Evolutionary conservation across 768 basidiomycete genomes (phyloP), one percentile per base, ranked within the genome.

Genomic region (Austroboletus festivus): DNA sequence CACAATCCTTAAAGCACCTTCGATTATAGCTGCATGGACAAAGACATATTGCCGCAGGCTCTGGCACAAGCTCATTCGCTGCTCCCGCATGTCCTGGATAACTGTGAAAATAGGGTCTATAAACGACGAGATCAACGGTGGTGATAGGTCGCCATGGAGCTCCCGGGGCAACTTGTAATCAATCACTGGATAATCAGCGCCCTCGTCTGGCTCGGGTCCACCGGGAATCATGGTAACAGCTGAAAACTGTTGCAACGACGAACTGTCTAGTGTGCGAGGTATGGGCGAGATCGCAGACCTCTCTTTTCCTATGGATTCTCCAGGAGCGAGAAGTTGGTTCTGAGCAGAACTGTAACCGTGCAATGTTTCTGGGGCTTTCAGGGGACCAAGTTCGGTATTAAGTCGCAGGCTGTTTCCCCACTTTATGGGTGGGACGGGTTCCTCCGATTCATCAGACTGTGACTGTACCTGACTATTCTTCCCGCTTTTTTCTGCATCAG

Each of bases 11-110:
- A 93, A 66, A 15, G 85, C 79, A 7, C 91, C 90, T 66, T 90
- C 88, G 48, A 93, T 78, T 48, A 93, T 74, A 16, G 85, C 91
- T 24, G 85, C 82, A 63, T 96, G 90, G 31, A 93, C 89, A 68
- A 94, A 97, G 18, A 94, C 86, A 61, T 94, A 98, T 70, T 98
- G 95, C 49, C 93, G 74, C 61, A 94, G 70, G 65, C 89, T 95
- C 73, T 95, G 94, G 63, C 94, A 95, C 52, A 96, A 69, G 60
- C 90, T 93, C 95, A 98, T 98, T 46, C 95, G 76, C 70, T 97
- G 94, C 66, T 94, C 85, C 38, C 95, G 79, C 85, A 98, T 92
- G 62, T 93, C 90, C 68, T 94, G 91, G 43, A 97, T 74, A 1
- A 96, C 79, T 46, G 82, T 78, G 64, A 78, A 82, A 34, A 96